Base-by-base conservation (phyloP, 2,329 filamentous ascomycete genomes). In the Fusarium chlamydosporum region DNA sequence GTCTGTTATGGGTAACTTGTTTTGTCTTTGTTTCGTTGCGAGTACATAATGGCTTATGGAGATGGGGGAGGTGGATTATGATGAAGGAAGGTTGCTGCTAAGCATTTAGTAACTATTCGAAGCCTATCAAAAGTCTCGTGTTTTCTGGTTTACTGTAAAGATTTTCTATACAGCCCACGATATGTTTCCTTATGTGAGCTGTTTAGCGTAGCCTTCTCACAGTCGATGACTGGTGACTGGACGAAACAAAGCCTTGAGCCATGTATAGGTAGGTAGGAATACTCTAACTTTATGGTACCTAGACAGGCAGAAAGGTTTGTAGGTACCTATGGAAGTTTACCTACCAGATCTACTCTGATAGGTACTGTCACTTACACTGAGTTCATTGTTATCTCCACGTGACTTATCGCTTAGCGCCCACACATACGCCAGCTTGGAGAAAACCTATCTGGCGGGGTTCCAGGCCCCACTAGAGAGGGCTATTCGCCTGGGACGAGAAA, bases 371-470 rank as follows among this genome's bases (percentile, higher is more conserved):
- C 46, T 61, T 62, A 35, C 61, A 65, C 15, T 13, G 20, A 23
- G 12, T 3, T 23, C 23, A 52, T 48, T 15, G 26, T 53, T 69
- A 70, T 51, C 56, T 61, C 56, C 61, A 57, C 65, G 74, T 79
- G 77, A 81, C 74, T 77, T 78, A 77, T 80, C 78, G 78, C 76
- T 79, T 82, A 81, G 75, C 76, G 74, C 77, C 77, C 79, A 80
- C 79, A 80, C 74, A 78, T 63, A 78, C 40, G 75, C 76, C 79
- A 60, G 42, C 37, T 65, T 52, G 42, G 78, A 80, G 80, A 80
- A 77, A 72, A 78, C 61, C 61, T 65, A 52, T 47, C 61, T 75
- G 76, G 79, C 78, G 77, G 78, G 78, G 78, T 77, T 74, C 53
- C 51, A 54, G 54, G 74, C 77, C 79, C 79, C 79, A 78, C 79